These are phyloP conservation scores for Nakaseomyces kungkrabaensis DNA, from an alignment of 1,139 yeast genomes.

Conservation along the genomic window DNA sequence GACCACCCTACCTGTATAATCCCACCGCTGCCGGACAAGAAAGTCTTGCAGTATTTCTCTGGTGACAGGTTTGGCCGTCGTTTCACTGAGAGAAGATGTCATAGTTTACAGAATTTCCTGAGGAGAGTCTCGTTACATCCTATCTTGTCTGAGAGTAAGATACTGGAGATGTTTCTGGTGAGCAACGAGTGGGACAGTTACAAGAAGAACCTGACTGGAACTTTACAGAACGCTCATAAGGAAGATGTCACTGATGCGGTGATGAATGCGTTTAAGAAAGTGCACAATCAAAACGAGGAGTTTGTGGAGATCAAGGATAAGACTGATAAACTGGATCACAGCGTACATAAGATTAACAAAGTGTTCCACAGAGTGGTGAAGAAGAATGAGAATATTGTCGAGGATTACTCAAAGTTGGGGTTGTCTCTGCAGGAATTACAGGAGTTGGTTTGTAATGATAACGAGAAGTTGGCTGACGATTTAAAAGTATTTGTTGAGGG, in stretches of 20 bases:
- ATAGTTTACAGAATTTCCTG: slow-evolving; percentile 69
- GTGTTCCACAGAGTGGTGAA: slow-evolving; percentile 65
- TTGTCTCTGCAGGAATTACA: slow-evolving; percentile 62
- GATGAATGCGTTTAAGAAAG: slow-evolving; percentile 82
- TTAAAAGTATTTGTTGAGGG: slow-evolving; percentile 47
- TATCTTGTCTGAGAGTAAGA: slow-evolving; percentile 54
- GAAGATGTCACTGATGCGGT: slow-evolving; percentile 65
- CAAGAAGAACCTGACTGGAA: slow-evolving; percentile 44
- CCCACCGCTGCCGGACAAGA: slow-evolving; percentile 92
- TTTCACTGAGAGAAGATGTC: slow-evolving; percentile 77
- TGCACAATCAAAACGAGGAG: slow-evolving; percentile 66
- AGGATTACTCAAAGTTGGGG: slow-evolving; percentile 64
- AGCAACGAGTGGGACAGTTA: slow-evolving; percentile 79
- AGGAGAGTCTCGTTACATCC: slow-evolving; percentile 69
- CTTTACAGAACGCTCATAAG: slow-evolving; percentile 22
- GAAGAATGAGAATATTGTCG: slow-evolving; percentile 61
- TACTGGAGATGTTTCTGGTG: slow-evolving; percentile 68
- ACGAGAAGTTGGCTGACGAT: slow-evolving; percentile 37
- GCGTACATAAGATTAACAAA: slow-evolving; percentile 66
- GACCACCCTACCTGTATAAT: slow-evolving; percentile 80
- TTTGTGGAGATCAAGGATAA: slow-evolving; percentile 77
- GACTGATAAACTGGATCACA: slow-evolving; percentile 75
- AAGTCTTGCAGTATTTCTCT: slow-evolving; percentile 79
- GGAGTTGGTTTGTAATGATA: slow-evolving; percentile 37
- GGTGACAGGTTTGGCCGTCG: slow-evolving; percentile 85